A percentile compares a stretch with the other conserved stretches of the same genome.
Conservation (phyloP, 2,329 filamentous ascomycete species). For the Fusarium paranaense region DNA sequence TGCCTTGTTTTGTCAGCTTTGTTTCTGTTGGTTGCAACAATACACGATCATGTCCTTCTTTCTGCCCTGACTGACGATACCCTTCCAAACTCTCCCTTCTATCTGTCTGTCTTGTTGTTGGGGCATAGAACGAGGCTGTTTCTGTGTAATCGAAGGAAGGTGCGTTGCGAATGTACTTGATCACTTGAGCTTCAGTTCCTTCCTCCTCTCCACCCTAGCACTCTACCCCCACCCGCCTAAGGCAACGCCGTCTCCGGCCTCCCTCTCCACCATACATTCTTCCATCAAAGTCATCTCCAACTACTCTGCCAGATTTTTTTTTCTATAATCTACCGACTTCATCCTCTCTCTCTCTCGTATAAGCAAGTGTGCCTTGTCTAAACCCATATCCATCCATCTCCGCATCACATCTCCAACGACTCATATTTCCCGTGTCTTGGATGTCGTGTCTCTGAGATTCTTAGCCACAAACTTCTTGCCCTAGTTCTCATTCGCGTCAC, state of each 20-base stretch:
- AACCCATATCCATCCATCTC: neutral
- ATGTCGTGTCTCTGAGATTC: neutral
- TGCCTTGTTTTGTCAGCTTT: constrained; percentile 29
- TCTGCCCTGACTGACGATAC: neutral
- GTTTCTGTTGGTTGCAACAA: constrained; percentile 11
- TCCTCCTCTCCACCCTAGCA: constrained; percentile 34
- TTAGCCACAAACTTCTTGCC: neutral
- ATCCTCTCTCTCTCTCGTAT: neutral
- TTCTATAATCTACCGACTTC: constrained; percentile 5
- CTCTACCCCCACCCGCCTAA: constrained; percentile 33
- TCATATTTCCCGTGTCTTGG: neutral
- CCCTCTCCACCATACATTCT: constrained; percentile 13
- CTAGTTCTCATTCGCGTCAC: neutral
- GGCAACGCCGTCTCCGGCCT: constrained; percentile 31
- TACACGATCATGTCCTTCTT: neutral
- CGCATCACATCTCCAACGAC: neutral
- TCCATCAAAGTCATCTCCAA: constrained; percentile 2
- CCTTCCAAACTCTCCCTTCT: neutral
- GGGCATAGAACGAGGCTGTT: neutral
- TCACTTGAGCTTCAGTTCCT: constrained; percentile 34
- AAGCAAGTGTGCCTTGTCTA: neutral
- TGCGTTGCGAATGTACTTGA: constrained; percentile 6
- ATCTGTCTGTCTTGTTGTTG: neutral
- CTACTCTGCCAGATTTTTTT: neutral
- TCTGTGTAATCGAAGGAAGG: constrained; percentile 1